Evolutionary conservation across 768 basidiomycete species (phyloP).

Genomic region (Agrocybe praecox): DNA sequence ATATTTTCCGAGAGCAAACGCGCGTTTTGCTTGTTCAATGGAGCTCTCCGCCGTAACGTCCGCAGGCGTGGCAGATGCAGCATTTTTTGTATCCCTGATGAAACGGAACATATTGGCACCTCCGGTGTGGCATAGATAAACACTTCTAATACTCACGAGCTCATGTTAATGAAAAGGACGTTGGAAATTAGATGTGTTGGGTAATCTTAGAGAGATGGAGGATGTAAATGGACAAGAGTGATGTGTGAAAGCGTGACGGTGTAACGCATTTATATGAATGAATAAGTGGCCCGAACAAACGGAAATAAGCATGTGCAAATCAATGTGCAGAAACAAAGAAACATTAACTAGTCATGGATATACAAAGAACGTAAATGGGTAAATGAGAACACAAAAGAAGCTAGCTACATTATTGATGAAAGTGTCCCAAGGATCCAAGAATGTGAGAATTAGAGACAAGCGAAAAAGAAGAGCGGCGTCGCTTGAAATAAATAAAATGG

Average conservation of each 20-base stretch:
- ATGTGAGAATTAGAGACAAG: neutral
- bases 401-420: neutral
- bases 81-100: constrained; percentile 15
- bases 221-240: constrained; percentile 9
- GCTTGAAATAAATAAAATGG: neutral
- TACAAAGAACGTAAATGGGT: neutral
- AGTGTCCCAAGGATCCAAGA: neutral
- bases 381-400: neutral
- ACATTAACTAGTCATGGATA: neutral
- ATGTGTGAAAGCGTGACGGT: constrained; percentile 20
- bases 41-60: constrained; percentile 50
- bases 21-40: constrained; percentile 83
- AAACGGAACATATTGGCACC: neutral
- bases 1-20: constrained; percentile 84
- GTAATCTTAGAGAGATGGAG: constrained; percentile 8
- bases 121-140: neutral
- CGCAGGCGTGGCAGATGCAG: constrained; percentile 10
- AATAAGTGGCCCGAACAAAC: neutral
- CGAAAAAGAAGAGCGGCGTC: neutral
- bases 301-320: neutral
- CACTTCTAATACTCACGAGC: constrained; percentile 24
- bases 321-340: neutral
- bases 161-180: constrained; percentile 17
- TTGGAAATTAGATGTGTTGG: constrained; percentile 3
- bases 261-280: constrained; percentile 8